Evolutionary conservation across 169 alveolate genomes (phyloP), one percentile per base, ranked within the genome.

Genomic region (Toxoplasma gondii): DNA sequence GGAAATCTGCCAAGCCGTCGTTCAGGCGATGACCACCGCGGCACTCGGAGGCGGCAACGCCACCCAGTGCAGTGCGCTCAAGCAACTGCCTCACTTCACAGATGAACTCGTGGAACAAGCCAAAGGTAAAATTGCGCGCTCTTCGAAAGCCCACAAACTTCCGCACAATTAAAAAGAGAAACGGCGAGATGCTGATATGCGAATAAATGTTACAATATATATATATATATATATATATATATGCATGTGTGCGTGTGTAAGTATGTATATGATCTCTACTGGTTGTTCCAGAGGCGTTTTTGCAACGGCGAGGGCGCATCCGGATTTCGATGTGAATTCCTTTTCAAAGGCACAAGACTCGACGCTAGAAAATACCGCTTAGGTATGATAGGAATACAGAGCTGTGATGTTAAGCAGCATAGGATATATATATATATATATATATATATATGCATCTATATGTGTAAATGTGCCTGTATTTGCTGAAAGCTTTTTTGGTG

Each of bases 1-100:
- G 99, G 99, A 98, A 88, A 96, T 99, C 38, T 97, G 99, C 93
- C 99, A 99, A 96, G 98, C 99, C 99, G 94, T 99, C 43, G 99
- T 99, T 49, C 99, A 99, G 97, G 99, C 99, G 70, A 90, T 99
- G 88, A 97, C 98, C 96, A 97, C 97, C 69, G 97, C 97, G 0
- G 95, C 93, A 0, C 58, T 82, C 31, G 95, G 95, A 34, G 95
- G 78, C 31, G 92, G 78, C 41, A 94, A 90, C 90, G 74, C 94
- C 17, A 91, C 90, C 41, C 95, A 86, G 94, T 97, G 98, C 53
- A 96, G 98, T 36, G 98, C 99, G 34, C 96, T 99, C 91, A 91
- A 96, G 96, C 99, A 99, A 95, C 97, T 99, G 84, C 99, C 99
- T 24, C 97, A 98, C 96, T 98, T 98, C 91, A 96, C 94, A 34